A percentile compares a stretch with the other conserved stretches of the same genome.
phyloP scores from a whole-genome alignment of 805 yeast species.

The Kazachstania psychrophila region DNA sequence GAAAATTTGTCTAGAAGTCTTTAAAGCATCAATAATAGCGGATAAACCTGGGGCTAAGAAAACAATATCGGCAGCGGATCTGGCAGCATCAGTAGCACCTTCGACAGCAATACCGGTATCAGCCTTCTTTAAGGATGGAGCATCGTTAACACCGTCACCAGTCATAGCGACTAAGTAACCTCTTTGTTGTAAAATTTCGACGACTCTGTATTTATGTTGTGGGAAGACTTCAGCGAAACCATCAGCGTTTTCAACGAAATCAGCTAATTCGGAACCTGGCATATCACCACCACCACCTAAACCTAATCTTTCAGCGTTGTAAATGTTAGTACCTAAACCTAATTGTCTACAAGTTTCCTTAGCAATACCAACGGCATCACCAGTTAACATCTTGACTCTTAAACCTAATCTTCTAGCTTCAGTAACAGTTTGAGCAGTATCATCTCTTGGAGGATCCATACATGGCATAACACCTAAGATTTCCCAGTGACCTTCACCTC shows the following conservation, averaged over 20 bases:
- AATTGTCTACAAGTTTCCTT: slow-evolving; percentile 97
- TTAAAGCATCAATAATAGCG: slow-evolving; percentile 88
- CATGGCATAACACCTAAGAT: slow-evolving; percentile 97
- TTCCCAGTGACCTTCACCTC: slow-evolving; percentile 98
- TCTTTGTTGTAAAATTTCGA: slow-evolving; percentile 88
- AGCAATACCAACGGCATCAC: slow-evolving; percentile 99
- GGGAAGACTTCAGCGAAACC: slow-evolving; percentile 99
- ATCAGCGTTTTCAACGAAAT: slow-evolving; percentile 94
- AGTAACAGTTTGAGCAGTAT: slow-evolving; percentile 86
- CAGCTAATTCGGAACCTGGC: slow-evolving; percentile 97
- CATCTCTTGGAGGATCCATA: slow-evolving; percentile 98
- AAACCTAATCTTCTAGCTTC: slow-evolving; percentile 89
- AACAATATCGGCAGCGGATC: slow-evolving; percentile 94
- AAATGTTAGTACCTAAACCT: slow-evolving; percentile 92
- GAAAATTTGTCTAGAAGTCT: slow-evolving; percentile 95
- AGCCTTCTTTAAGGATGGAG: slow-evolving; percentile 95
- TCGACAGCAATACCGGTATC: slow-evolving; percentile 96
- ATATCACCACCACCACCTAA: slow-evolving; percentile 92
- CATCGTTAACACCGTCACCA: slow-evolving; percentile 99
- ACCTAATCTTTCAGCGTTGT: slow-evolving; percentile 95
- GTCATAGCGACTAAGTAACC: slow-evolving; percentile 98
- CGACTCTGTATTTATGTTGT: slow-evolving; percentile 93
- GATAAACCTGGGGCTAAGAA: slow-evolving; percentile 93
- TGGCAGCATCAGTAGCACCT: slow-evolving; percentile 96
- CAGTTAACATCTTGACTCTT: slow-evolving; percentile 95